Evolutionary conservation across 2,329 filamentous ascomycete species (phyloP), one percentile per base, ranked within the genome.

Genomic region (Pseudogymnoascus sp.): DNA sequence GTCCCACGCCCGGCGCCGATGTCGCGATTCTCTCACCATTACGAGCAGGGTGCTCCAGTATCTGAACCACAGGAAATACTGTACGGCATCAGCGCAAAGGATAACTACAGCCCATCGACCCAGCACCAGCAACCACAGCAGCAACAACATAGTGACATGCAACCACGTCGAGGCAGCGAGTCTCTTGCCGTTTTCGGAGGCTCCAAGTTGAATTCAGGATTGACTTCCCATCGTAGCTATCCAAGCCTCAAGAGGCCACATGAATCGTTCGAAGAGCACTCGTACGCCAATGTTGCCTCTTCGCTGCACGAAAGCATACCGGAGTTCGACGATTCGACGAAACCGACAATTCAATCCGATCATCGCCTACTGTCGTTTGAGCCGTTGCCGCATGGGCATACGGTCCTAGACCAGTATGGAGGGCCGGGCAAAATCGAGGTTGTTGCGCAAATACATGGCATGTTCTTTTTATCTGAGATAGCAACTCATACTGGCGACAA

Each of bases 401-500:
- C 77, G 5, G 73, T 84, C 23, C 75, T 84, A 62, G 82, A 83
- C 68, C 78, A 77, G 66, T 76, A 78, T 61, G 79, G 77, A 70
- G 75, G 78, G 56, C 75, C 77, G 37, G 78, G 79, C 33, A 76
- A 79, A 15, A 76, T 84, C 42, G 79, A 79, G 37, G 74, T 84
- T 61, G 74, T 77, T 26, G 89, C 90, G 15, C 89, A 93, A 76
- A 84, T 93, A 31, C 89, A 93, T 72, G 90, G 90, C 78, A 93
- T 93, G 89, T 93, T 93, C 78, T 93, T 93, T 74, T 80, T 93
- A 33, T 91, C 90, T 31, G 90, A 93, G 73, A 66, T 72, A 61
- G 68, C 71, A 35, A 70, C 70, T 15, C 67, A 81, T 65, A 77
- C 79, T 62, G 80, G 75, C 67, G 84, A 88, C 67, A 83, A 82